Percentiles rank a stretch among this genome's conserved stretches.
phyloP scores from a whole-genome alignment of 2,329 filamentous ascomycete species.

The Fusarium pseudoanthophilum region DNA sequence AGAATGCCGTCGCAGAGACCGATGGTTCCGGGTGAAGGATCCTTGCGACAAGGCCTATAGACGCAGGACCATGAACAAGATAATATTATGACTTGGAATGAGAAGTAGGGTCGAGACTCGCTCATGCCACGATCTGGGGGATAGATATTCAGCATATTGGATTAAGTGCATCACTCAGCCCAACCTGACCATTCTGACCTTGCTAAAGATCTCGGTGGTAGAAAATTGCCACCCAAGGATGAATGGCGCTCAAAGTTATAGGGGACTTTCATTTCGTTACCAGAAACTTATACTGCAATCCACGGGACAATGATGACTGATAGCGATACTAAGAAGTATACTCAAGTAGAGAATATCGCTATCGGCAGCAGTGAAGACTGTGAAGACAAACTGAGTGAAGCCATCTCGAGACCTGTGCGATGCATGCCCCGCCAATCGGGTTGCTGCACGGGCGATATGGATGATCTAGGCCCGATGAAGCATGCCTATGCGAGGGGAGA shows the following conservation, averaged over 20 bases:
- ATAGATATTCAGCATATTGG: background rate
- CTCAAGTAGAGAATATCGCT: accelerated
- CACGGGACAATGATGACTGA: background rate
- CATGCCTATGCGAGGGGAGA: background rate
- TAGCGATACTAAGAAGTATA: no score
- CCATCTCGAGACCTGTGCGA: background rate
- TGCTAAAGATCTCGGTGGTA: accelerated
- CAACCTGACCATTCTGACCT: no score
- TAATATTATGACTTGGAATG: no score
- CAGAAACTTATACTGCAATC: background rate
- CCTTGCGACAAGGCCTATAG: no score
- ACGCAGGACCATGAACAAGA: background rate
- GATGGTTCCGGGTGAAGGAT: background rate
- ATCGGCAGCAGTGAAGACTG: background rate
- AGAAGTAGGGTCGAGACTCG: no score
- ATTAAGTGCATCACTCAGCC: background rate
- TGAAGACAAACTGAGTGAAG: background rate
- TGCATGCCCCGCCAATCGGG: background rate
- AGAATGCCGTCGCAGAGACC: background rate
- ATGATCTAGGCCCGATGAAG: background rate
- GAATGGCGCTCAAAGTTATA: background rate
- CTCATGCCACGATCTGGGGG: no score
- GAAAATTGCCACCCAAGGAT: background rate
- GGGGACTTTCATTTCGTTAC: background rate
- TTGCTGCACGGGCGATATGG: no score